phyloP scores from a whole-genome alignment of 805 yeast genomes.

The Naumovozyma dairenensis region DNA sequence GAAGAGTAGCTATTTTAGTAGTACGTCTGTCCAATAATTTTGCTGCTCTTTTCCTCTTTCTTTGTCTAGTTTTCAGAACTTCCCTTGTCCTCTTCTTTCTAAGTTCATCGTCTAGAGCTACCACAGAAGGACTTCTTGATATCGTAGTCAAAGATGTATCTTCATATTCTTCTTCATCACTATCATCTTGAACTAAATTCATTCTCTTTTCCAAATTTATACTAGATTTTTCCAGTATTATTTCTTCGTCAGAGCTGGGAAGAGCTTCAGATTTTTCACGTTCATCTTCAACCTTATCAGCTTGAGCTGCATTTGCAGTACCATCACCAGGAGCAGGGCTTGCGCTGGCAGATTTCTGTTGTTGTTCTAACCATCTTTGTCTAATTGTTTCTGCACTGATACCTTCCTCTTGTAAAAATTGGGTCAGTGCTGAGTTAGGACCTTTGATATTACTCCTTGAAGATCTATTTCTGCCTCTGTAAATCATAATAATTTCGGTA shows the following conservation, averaged over 20 bases:
- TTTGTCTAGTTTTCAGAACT: slow-evolving; percentile 52
- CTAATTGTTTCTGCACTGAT: slow-evolving; percentile 75
- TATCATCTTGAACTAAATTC: slow-evolving; percentile 29
- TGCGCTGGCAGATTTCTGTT: too few relatives aligned
- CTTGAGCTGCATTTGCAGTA: slow-evolving; percentile 1
- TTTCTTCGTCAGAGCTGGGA: slow-evolving; percentile 29
- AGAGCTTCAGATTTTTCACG: slow-evolving; percentile 15
- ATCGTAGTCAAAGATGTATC: slow-evolving; percentile 2
- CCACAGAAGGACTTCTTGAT: background rate
- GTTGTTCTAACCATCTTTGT: slow-evolving; percentile 32
- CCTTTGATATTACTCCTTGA: slow-evolving; percentile 30
- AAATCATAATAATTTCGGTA: slow-evolving; percentile 16
- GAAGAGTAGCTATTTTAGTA: slow-evolving; percentile 57
- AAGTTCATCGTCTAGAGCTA: slow-evolving; percentile 11
- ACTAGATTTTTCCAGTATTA: too few relatives aligned
- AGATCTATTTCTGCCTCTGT: slow-evolving; percentile 20
- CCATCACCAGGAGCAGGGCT: too few relatives aligned
- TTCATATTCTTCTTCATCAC: slow-evolving; percentile 25
- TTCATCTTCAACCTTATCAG: slow-evolving; percentile 2
- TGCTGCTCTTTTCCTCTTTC: slow-evolving; percentile 70
- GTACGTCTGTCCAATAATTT: slow-evolving; percentile 69
- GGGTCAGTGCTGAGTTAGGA: slow-evolving; percentile 82
- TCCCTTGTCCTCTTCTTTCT: slow-evolving; percentile 36
- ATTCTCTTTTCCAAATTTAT: slow-evolving; percentile 1
- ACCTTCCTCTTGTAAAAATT: slow-evolving; percentile 80